phyloP scores from a whole-genome alignment of 805 yeast genomes.

The Komagataella pastoris region DNA sequence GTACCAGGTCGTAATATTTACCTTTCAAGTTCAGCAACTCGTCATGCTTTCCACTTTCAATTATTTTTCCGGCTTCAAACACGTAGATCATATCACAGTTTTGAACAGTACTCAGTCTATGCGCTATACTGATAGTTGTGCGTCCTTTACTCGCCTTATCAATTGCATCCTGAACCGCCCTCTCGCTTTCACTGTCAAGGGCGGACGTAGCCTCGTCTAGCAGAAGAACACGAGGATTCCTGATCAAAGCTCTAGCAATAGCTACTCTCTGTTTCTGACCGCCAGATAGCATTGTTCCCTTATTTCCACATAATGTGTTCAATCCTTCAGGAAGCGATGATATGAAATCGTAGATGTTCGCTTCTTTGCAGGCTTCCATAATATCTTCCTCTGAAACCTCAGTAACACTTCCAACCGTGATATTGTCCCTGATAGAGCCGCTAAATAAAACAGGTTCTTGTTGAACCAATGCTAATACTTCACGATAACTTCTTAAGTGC shows the following conservation, averaged over 20 bases:
- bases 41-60: conserved; percentile 27
- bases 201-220: conserved; percentile 90
- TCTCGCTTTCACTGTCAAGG: conserved; percentile 78
- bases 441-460: conserved; percentile 64
- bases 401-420: conserved; percentile 41
- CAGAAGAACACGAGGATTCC: conserved; percentile 52
- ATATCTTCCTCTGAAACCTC: conserved; percentile 21
- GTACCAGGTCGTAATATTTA: conserved; percentile 17
- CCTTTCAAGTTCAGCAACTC: conserved; percentile 17
- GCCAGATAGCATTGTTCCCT: conserved; percentile 44
- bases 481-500: conserved; percentile 34
- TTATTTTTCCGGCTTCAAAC: conserved; percentile 33
- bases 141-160: conserved; percentile 39
- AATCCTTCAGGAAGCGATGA: conserved; percentile 40
- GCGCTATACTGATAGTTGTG: conserved; percentile 85
- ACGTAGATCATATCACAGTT: conserved; percentile 76
- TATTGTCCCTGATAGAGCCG: conserved; percentile 61
- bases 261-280: conserved; percentile 86
- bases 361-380: conserved; percentile 24
- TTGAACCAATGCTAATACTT: conserved; percentile 51
- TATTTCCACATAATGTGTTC: conserved; percentile 42
- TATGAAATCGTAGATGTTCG: conserved; percentile 43
- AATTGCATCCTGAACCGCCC: conserved; percentile 62
- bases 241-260: conserved; percentile 66
- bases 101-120: conserved; percentile 76